A percentile compares a stretch with the other conserved stretches of the same genome.
Conservation (phyloP, 1,284 basidiomycete genomes). For the Peniophora sp. region DNA sequence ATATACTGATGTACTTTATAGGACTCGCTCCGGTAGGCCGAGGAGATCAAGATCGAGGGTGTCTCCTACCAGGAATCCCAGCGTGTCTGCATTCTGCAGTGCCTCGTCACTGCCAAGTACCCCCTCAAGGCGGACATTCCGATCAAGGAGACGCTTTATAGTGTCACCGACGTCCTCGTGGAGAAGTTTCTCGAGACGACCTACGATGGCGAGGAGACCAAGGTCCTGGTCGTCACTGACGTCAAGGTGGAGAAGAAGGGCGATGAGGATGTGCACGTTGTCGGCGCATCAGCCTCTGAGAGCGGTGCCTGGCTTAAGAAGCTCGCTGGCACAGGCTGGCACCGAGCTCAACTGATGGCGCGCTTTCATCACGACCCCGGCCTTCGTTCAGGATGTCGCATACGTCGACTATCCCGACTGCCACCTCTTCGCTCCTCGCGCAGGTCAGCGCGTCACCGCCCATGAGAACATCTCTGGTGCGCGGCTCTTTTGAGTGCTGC, state of each 20-base stretch:
- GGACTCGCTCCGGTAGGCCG: constrained; percentile 97
- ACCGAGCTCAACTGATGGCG: constrained; percentile 79
- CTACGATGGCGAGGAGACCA: constrained; percentile 72
- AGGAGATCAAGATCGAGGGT: constrained; percentile 97
- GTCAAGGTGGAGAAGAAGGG: constrained; percentile 41
- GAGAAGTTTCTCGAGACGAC: constrained; percentile 74
- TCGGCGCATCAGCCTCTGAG: constrained; percentile 53
- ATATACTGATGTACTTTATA: constrained; percentile 24
- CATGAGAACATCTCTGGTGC: constrained; percentile 33
- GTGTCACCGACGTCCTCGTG: constrained; percentile 76
- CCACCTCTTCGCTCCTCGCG: constrained; percentile 79
- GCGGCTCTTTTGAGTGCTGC: constrained; percentile 68
- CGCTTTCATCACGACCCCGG: constrained; percentile 77
- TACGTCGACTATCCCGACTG: constrained; percentile 90
- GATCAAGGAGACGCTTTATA: constrained; percentile 85
- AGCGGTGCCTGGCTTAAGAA: constrained; percentile 75
- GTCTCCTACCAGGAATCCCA: constrained; percentile 98
- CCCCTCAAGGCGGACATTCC: constrained; percentile 88
- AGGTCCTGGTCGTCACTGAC: constrained; percentile 69
- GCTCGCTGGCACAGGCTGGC: constrained; percentile 83
- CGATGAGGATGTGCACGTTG: constrained; percentile 45
- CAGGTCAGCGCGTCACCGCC: constrained; percentile 71
- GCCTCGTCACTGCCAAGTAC: constrained; percentile 90
- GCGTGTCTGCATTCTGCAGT: constrained; percentile 95
- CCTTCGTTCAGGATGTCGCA: constrained; percentile 76